Evolutionary conservation across 495 filamentous ascomycete species (phyloP), one percentile per base, ranked within the genome.

Genomic region (Annulohypoxylon maeteangense): DNA sequence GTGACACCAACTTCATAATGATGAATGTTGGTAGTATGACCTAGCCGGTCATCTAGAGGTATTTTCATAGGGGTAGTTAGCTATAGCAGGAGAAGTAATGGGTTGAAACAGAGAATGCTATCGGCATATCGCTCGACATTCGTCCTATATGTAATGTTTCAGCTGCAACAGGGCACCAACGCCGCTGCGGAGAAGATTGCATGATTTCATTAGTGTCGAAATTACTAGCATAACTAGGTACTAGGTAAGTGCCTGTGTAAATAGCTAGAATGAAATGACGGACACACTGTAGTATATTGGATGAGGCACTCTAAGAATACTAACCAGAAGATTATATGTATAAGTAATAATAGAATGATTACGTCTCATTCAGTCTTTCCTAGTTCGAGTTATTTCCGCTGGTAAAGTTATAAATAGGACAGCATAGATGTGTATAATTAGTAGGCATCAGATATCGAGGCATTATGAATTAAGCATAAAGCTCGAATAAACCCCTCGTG

Each of bases 71-170:
- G n/a, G 42, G 42, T 3, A 53, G 45, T 4, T 67, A 48, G 22
- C 42, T 23, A 36, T 45, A 40, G 34, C 16, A 50, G 51, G 53
- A 27, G 45, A 48, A 62, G 58, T 60, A 23, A 44, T 54, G 32
- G 32, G 20, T 67, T 51, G 55, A 63, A 57, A 62, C 50, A 55
- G 48, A 55, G 58, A 54, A 59, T 65, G 53, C 47, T 54, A 45
- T 54, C 64, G 59, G 54, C 45, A 64, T 22, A 58, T 67, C 31
- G 32, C 20, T 72, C 63, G 45, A 57, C 36, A 22, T 36, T 27
- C 34, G 48, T 59, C 64, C 70, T 68, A 55, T 29, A 55, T 68
- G 48, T 29, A 55, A 72, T 72, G 65, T 72, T 60, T 68, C 22
- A 65, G 47, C 60, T 48, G 36, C 31, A 22, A 45, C 34, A 7